These are phyloP conservation scores for Ustilago lituana DNA, from an alignment of 1,284 basidiomycete genomes.

Conservation along the genomic window DNA sequence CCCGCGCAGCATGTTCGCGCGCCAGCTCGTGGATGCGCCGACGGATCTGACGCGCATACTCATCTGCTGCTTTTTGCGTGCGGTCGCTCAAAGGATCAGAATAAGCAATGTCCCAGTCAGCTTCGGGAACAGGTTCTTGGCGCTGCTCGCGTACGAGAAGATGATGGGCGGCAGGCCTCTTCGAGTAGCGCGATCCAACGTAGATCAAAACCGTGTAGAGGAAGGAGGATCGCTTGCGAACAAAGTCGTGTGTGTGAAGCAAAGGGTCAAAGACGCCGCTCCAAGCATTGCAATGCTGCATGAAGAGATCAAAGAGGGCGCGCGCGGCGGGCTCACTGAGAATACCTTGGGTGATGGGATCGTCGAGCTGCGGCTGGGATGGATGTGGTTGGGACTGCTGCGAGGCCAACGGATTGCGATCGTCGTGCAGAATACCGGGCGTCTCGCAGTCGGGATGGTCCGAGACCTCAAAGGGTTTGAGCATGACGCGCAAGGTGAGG, in stretches of 20 bases:
- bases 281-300: constrained; percentile 39
- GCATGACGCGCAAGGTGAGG: constrained; percentile 44
- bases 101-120: constrained; percentile 41
- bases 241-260: constrained; percentile 51
- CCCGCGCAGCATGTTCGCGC: constrained; percentile 41
- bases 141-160: constrained; percentile 32
- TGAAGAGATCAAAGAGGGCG: constrained; percentile 44
- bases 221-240: constrained; percentile 45
- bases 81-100: constrained; percentile 19
- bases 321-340: constrained; percentile 43
- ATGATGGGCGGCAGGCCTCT: constrained; percentile 35
- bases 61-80: constrained; percentile 24
- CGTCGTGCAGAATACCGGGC: constrained; percentile 23
- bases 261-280: constrained; percentile 34
- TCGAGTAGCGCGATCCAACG: constrained; percentile 29
- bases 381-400: constrained; percentile 28
- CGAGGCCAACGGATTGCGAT: constrained; percentile 29
- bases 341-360: constrained; percentile 44
- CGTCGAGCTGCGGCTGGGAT: constrained; percentile 24
- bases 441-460: constrained; percentile 42
- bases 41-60: constrained; percentile 35
- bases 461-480: constrained; percentile 48
- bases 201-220: constrained; percentile 51
- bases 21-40: constrained; percentile 35
- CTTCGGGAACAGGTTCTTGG: constrained; percentile 14